phyloP scores from a whole-genome alignment of 1,139 yeast genomes.

The Pichia kudriavzevii region DNA sequence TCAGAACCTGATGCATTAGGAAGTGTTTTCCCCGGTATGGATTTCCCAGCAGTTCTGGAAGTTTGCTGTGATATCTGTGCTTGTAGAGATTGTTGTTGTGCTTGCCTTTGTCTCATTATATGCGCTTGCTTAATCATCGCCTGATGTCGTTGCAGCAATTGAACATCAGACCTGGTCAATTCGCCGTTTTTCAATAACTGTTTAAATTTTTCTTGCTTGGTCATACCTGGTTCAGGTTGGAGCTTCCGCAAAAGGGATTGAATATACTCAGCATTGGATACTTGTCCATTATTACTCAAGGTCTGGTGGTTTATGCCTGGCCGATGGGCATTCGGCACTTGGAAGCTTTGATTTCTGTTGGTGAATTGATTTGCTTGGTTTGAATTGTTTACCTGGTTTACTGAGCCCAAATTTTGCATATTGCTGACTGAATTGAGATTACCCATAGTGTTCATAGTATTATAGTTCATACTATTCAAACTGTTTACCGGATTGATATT shows the following conservation, averaged over 20 bases:
- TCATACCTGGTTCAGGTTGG: conserved; percentile 28
- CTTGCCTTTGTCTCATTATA: conserved; percentile 21
- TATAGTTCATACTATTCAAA: too few species aligned
- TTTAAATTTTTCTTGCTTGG: conserved; percentile 26
- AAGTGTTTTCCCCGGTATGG: conserved; percentile 5
- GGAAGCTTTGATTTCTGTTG: too few species aligned
- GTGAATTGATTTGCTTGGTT: too few species aligned
- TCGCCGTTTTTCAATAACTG: conserved; percentile 26
- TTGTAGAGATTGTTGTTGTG: conserved; percentile 15
- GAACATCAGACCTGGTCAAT: conserved; percentile 24
- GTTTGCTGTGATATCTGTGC: conserved; percentile 12
- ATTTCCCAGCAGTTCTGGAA: conserved; percentile 4
- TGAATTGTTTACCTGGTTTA: not conserved
- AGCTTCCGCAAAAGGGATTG: conserved; percentile 23
- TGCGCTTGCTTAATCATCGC: conserved; percentile 26
- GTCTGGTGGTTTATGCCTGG: too few species aligned
- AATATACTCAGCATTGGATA: conserved; percentile 18
- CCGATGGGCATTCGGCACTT: too few species aligned
- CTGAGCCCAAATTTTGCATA: too few species aligned
- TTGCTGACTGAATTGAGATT: too few species aligned
- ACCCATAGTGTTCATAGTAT: too few species aligned
- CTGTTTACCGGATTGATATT: too few species aligned
- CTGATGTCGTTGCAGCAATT: conserved; percentile 26
- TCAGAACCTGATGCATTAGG: not conserved
- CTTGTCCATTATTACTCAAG: too few species aligned